These are phyloP conservation scores for Staphylotrichum tortipilum DNA, from an alignment of 495 filamentous ascomycete species.

Conservation along the genomic window DNA sequence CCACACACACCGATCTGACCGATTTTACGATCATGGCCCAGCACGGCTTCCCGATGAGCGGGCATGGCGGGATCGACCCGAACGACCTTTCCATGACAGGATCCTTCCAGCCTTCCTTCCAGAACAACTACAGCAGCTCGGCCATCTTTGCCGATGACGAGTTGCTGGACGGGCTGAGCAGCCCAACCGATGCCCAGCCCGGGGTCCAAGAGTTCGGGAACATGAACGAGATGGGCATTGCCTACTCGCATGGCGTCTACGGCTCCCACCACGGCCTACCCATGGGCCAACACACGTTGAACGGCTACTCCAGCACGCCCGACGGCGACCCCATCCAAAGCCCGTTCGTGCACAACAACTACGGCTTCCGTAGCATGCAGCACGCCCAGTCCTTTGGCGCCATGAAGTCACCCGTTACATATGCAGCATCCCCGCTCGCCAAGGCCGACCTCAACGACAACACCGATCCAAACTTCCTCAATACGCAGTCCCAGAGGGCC, in stretches of 20 bases:
- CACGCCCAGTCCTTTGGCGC: conserved; percentile 45
- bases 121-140: conserved; percentile 38
- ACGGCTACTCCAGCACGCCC: conserved; percentile 76
- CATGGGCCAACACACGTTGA: conserved; percentile 50
- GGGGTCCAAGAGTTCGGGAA: conserved; percentile 42
- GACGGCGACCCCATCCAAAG: conserved; percentile 83
- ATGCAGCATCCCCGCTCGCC: conserved; percentile 42
- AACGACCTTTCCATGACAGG: conserved; percentile 69
- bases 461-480: conserved; percentile 43
- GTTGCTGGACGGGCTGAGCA: conserved; percentile 48
- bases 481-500: conserved; percentile 45
- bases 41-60: conserved; percentile 57
- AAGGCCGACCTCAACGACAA: conserved; percentile 52
- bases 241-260: conserved; percentile 40
- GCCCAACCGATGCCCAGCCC: conserved; percentile 37
- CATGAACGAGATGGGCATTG: conserved; percentile 42
- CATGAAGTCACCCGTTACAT: conserved; percentile 43
- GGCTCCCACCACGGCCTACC: conserved; percentile 35
- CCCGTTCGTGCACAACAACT: conserved; percentile 69
- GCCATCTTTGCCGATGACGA: conserved; percentile 57
- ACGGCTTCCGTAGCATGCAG: conserved; percentile 58
- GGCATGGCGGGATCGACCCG: conserved; percentile 68
- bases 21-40: conserved; percentile 39
- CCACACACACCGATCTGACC: too few relatives aligned
- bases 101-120: conserved; percentile 30